These are phyloP conservation scores for Scutellaria galericulata DNA, from an alignment of 257 asterid species.

Conservation along the genomic window DNA sequence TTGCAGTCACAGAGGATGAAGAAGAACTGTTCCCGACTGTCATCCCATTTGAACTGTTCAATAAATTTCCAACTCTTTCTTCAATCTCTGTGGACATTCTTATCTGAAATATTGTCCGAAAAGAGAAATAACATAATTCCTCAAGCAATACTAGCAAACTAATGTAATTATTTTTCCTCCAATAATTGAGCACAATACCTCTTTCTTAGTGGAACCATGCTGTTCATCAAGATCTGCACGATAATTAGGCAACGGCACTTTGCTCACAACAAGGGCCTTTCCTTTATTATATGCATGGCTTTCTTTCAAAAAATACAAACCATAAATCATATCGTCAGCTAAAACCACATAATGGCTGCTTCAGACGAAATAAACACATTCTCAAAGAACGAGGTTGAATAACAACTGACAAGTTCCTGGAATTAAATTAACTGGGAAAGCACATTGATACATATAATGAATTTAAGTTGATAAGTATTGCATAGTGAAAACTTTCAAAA, in stretches of 20 bases:
- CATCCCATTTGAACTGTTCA: conserved; percentile 57
- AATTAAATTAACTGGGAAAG: conserved; percentile 9
- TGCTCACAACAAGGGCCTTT: conserved; percentile 89
- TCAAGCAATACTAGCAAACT: conserved; percentile 23
- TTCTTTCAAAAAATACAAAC: conserved; percentile 68
- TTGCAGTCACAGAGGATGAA: conserved; percentile 50
- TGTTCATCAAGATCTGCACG: conserved; percentile 97
- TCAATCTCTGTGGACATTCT: conserved; percentile 83
- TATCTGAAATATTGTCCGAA: conserved; percentile 54
- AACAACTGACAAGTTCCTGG: conserved; percentile 15
- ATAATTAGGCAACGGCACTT: conserved; percentile 88
- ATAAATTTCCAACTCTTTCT: conserved; percentile 72
- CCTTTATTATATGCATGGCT: conserved; percentile 94
- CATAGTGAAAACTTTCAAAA: conserved; percentile 14
- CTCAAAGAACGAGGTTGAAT: conserved; percentile 11
- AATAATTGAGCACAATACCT: conserved; percentile 53
- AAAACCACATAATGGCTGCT: conserved; percentile 23
- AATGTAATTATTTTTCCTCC: conserved; percentile 13
- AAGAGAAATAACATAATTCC: conserved; percentile 18
- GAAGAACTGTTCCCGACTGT: conserved; percentile 48
- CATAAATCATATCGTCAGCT: conserved; percentile 39
- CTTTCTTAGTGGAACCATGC: conserved; percentile 88
- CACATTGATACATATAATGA: not conserved
- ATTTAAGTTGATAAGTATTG: conserved; percentile 3
- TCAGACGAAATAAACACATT: conserved; percentile 27